Evolutionary conservation across 2,329 filamentous ascomycete genomes (phyloP).

Genomic region (Scedosporium minutisporum): DNA sequence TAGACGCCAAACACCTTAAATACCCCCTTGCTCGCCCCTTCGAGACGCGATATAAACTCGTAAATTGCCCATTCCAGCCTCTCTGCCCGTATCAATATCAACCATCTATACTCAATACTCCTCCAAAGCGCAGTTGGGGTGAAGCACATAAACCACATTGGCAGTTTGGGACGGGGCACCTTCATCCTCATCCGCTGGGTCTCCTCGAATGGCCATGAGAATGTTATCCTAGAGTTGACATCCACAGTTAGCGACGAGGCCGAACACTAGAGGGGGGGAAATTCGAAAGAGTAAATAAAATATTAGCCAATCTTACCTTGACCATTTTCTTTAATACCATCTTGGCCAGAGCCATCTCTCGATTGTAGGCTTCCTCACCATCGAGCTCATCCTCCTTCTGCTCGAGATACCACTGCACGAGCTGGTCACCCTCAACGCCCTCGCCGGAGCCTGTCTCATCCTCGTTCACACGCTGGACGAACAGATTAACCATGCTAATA

Average conservation of each 20-base stretch:
- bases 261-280: not conserved
- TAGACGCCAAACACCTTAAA: not conserved
- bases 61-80: not conserved
- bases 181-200: slow-evolving; percentile 40
- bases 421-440: slow-evolving; percentile 72
- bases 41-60: too few relatives aligned
- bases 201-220: slow-evolving; percentile 66
- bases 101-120: slow-evolving; percentile 26
- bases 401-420: slow-evolving; percentile 86
- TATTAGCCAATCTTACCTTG: slow-evolving; percentile 53
- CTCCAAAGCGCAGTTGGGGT: slow-evolving; percentile 88
- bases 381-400: slow-evolving; percentile 76
- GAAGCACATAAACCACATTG: slow-evolving; percentile 70
- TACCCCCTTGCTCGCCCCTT: too few relatives aligned
- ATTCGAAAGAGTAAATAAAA: not conserved
- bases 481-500: slow-evolving; percentile 75
- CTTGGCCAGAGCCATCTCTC: slow-evolving; percentile 60
- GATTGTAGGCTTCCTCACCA: slow-evolving; percentile 70
- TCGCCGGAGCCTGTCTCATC: slow-evolving; percentile 69
- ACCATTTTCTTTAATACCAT: slow-evolving; percentile 95
- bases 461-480: slow-evolving; percentile 74
- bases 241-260: slow-evolving; percentile 22
- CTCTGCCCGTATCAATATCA: not conserved
- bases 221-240: slow-evolving; percentile 69
- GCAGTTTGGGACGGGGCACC: slow-evolving; percentile 31